Percentiles rank a stretch among this genome's conserved stretches.
These are phyloP conservation scores for Trametes versicolor DNA, from an alignment of 1,284 basidiomycete species.

Conservation along the genomic window DNA sequence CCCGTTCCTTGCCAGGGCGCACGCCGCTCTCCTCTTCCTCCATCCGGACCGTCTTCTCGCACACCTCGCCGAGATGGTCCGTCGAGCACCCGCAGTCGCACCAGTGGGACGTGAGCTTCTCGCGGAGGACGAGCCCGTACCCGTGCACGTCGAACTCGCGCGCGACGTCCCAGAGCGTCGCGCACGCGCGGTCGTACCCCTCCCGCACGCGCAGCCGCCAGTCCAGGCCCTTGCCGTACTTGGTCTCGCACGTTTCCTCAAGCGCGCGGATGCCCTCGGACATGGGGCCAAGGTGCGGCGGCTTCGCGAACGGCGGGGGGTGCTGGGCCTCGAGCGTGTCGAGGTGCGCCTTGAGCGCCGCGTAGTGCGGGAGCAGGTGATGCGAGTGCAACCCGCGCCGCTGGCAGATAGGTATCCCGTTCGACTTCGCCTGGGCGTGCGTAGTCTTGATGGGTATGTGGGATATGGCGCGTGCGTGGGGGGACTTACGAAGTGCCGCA, in stretches of 20 bases:
- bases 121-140: slow-evolving; percentile 71
- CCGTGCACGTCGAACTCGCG: slow-evolving; percentile 75
- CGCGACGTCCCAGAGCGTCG: slow-evolving; percentile 72
- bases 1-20: slow-evolving; percentile 67
- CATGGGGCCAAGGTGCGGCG: slow-evolving; percentile 66
- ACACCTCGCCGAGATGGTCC: slow-evolving; percentile 77
- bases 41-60: slow-evolving; percentile 72
- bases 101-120: slow-evolving; percentile 77
- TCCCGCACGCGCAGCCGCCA: slow-evolving; percentile 66
- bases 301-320: slow-evolving; percentile 64
- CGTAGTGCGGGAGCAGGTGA: slow-evolving; percentile 66
- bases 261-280: slow-evolving; percentile 64
- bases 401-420: slow-evolving; percentile 68
- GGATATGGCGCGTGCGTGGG: neutral
- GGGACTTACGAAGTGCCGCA: slow-evolving; percentile 71
- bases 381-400: slow-evolving; percentile 71
- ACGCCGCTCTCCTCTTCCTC: slow-evolving; percentile 67
- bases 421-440: slow-evolving; percentile 61
- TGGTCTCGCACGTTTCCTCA: slow-evolving; percentile 67
- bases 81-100: slow-evolving; percentile 81
- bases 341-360: slow-evolving; percentile 66
- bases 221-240: slow-evolving; percentile 50
- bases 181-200: slow-evolving; percentile 68
- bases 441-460: neutral
- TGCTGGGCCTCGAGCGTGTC: slow-evolving; percentile 65